Conservation (phyloP, 129 eudicot genomes). For the Chrysanthemum makinoi region DNA sequence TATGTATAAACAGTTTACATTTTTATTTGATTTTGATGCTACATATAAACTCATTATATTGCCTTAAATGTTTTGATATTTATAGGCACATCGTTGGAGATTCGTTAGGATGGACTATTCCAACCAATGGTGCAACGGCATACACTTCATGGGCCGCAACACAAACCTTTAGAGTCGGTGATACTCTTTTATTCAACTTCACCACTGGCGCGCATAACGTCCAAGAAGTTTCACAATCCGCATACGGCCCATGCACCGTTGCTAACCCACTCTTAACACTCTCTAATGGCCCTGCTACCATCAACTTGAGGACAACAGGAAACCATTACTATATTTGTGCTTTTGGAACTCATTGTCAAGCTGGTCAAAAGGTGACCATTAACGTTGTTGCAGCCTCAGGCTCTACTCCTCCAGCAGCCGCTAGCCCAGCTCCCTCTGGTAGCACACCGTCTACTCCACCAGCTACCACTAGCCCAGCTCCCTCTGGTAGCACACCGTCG, state of each 20-base stretch:
- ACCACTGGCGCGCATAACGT: slow-evolving; percentile 39
- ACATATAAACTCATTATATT: no score
- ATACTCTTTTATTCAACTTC: slow-evolving; percentile 47
- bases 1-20: no score
- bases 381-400: slow-evolving; percentile 28
- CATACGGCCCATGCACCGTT: slow-evolving; percentile 45
- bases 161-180: slow-evolving; percentile 37
- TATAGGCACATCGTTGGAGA: slow-evolving; percentile 34
- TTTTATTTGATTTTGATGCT: neutral
- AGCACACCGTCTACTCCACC: slow-evolving; percentile 4
- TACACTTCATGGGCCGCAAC: slow-evolving; percentile 42
- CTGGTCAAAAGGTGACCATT: slow-evolving; percentile 41
- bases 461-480: slow-evolving; percentile 20
- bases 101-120: slow-evolving; percentile 39
- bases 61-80: no score
- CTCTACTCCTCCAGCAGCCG: slow-evolving; percentile 7
- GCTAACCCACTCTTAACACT: slow-evolving; percentile 21
- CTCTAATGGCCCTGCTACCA: slow-evolving; percentile 31
- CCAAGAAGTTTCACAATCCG: slow-evolving; percentile 32
- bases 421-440: slow-evolving; percentile 26
- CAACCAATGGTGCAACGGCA: slow-evolving; percentile 18
- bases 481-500: slow-evolving; percentile 13
- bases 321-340: slow-evolving; percentile 42
- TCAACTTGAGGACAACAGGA: slow-evolving; percentile 33
- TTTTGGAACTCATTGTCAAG: slow-evolving; percentile 29